These are phyloP conservation scores for Termitomyces sp. DNA, from an alignment of 768 basidiomycete genomes.

Conservation along the genomic window DNA sequence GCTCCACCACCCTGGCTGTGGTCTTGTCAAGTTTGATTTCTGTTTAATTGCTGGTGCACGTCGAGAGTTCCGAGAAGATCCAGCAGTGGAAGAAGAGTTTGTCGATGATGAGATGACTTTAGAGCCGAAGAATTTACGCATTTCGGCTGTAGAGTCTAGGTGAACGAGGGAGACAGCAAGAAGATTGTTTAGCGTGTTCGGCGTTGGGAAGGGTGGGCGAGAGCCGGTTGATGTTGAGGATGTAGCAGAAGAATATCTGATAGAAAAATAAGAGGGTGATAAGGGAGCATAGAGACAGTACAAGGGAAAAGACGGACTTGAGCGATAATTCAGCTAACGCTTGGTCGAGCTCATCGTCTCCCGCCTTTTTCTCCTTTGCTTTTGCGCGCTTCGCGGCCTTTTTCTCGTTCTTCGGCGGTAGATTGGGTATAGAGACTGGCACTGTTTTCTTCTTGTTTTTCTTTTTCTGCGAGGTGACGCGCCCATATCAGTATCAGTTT, in stretches of 20 bases:
- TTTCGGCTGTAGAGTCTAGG: slow-evolving; percentile 86
- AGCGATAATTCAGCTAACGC: slow-evolving; percentile 81
- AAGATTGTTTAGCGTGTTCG: slow-evolving; percentile 37
- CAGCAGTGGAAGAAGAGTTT: slow-evolving; percentile 23
- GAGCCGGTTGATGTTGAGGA: slow-evolving; percentile 16
- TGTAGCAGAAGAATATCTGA: slow-evolving; percentile 51
- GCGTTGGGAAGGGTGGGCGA: slow-evolving; percentile 18
- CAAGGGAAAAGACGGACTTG: slow-evolving; percentile 42
- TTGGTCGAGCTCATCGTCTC: slow-evolving; percentile 75
- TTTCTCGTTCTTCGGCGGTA: slow-evolving; percentile 37
- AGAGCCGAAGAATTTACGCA: slow-evolving; percentile 91
- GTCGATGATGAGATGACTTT: slow-evolving; percentile 71
- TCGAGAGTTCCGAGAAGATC: slow-evolving; percentile 24
- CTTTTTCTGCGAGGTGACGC: slow-evolving; percentile 15
- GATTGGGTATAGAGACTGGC: slow-evolving; percentile 11
- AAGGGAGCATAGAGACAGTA: background rate
- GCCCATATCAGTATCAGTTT: too few species aligned
- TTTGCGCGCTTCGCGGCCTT: slow-evolving; percentile 62
- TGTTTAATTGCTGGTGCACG: slow-evolving; percentile 24
- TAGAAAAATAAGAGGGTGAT: background rate
- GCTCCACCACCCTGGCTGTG: slow-evolving; percentile 72
- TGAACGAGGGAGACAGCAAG: slow-evolving; percentile 76
- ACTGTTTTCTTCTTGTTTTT: slow-evolving; percentile 33
- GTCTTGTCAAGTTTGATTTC: slow-evolving; percentile 73
- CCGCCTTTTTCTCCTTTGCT: slow-evolving; percentile 60